phyloP scores from a whole-genome alignment of 441 rosid genomes.

The Populus trichocarpa region DNA sequence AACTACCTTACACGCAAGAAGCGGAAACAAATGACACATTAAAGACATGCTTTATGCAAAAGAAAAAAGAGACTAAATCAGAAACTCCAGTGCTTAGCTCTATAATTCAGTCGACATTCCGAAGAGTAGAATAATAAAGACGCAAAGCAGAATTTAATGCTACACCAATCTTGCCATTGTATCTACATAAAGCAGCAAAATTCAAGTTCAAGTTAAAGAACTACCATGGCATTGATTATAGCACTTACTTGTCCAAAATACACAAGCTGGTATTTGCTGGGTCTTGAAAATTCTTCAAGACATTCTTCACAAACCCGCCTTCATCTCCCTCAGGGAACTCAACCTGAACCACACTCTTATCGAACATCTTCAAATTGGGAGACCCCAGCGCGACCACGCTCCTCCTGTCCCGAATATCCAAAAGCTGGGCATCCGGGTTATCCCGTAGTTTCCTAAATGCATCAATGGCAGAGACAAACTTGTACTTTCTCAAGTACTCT shows the following conservation, averaged over 20 bases:
- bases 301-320: constrained; percentile 20
- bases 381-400: constrained; percentile 58
- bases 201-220: not conserved
- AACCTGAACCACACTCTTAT: constrained; percentile 28
- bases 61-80: not conserved
- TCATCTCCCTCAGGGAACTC: not conserved
- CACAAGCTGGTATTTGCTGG: constrained; percentile 22
- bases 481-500: constrained; percentile 64
- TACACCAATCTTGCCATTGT: not conserved
- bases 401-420: constrained; percentile 70
- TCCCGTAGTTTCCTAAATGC: constrained; percentile 68
- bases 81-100: not conserved
- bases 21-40: constrained; percentile 11
- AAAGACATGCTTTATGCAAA: not conserved
- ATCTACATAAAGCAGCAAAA: not conserved
- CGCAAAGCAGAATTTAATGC: not conserved
- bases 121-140: not conserved
- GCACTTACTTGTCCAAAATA: constrained; percentile 29
- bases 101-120: not conserved
- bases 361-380: constrained; percentile 56
- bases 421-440: constrained; percentile 59
- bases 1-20: constrained; percentile 33
- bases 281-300: constrained; percentile 18
- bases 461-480: constrained; percentile 50
- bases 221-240: not conserved